Conservation (phyloP, 805 yeast genomes). For the Candida namnaoensis region DNA sequence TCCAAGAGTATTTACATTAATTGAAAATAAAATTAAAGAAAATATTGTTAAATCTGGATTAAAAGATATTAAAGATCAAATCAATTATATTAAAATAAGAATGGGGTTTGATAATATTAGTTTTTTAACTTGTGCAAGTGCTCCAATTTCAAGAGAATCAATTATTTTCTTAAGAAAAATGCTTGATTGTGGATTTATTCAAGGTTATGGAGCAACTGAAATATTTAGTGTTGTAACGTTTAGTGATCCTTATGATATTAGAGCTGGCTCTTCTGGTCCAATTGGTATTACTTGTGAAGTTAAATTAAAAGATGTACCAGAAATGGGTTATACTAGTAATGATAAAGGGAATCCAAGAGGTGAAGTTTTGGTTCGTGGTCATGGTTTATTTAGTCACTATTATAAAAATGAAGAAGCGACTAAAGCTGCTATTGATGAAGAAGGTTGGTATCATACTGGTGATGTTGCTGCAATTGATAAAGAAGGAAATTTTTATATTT, state of each 20-base stretch:
- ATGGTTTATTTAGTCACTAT: constrained; percentile 29
- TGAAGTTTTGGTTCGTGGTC: constrained; percentile 46
- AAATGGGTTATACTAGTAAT: constrained; percentile 28
- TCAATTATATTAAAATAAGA: constrained; percentile 18
- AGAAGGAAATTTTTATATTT: constrained; percentile 40
- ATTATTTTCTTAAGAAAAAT: constrained; percentile 44
- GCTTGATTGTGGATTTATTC: constrained; percentile 32
- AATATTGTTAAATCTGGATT: constrained; percentile 22
- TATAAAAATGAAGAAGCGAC: constrained; percentile 14
- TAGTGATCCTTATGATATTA: constrained; percentile 27
- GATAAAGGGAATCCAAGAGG: constrained; percentile 33
- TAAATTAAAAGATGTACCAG: constrained; percentile 46
- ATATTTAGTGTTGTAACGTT: constrained; percentile 38
- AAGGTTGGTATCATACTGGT: constrained; percentile 48
- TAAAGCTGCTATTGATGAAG: constrained; percentile 27
- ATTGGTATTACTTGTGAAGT: constrained; percentile 37
- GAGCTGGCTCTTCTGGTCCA: constrained; percentile 43
- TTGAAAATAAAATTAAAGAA: constrained; percentile 25
- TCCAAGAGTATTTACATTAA: constrained; percentile 44
- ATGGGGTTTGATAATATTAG: constrained; percentile 30
- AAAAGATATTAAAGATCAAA: constrained; percentile 15
- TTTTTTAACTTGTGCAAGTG: constrained; percentile 37
- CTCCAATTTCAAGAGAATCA: constrained; percentile 50
- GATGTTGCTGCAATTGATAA: constrained; percentile 40
- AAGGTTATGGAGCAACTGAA: constrained; percentile 61